These are phyloP conservation scores for Ascosphaera apis DNA, from an alignment of 2,329 filamentous ascomycete genomes.

Conservation along the genomic window DNA sequence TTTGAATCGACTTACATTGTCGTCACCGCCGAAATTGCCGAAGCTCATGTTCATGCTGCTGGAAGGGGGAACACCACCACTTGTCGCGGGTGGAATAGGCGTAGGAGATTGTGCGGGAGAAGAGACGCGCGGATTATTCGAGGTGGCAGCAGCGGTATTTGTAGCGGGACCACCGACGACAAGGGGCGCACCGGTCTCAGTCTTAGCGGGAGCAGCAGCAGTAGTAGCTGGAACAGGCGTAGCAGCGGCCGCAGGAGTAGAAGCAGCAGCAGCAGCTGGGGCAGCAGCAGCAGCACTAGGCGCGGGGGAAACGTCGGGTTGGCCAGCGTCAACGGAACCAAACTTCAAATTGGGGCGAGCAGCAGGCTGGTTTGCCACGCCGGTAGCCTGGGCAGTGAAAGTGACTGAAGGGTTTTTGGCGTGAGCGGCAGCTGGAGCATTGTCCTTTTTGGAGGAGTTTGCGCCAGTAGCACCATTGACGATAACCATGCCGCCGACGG, in stretches of 20 bases:
- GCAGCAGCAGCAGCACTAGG: constrained; percentile 79
- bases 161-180: too few relatives aligned
- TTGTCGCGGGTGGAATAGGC: constrained; percentile 70
- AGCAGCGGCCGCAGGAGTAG: constrained; percentile 30
- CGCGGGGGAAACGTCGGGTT: constrained; percentile 14
- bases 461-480: constrained; percentile 39
- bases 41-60: constrained; percentile 53
- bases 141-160: constrained; percentile 27
- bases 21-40: constrained; percentile 53
- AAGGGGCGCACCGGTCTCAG: background rate
- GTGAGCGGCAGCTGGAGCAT: constrained; percentile 38
- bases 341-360: constrained; percentile 30
- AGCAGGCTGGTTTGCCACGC: constrained; percentile 28
- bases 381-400: constrained; percentile 59
- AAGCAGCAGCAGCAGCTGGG: constrained; percentile 37
- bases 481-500: constrained; percentile 31
- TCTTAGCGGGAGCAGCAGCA: background rate
- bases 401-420: constrained; percentile 73
- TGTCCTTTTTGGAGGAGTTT: constrained; percentile 1
- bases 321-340: constrained; percentile 12
- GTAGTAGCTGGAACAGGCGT: constrained; percentile 16
- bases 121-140: constrained; percentile 45
- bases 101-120: constrained; percentile 78
- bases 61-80: constrained; percentile 62
- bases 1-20: constrained; percentile 34